Base-by-base conservation (phyloP, 2,329 filamentous ascomycete genomes). In the Aspergillus carbonarius region DNA sequence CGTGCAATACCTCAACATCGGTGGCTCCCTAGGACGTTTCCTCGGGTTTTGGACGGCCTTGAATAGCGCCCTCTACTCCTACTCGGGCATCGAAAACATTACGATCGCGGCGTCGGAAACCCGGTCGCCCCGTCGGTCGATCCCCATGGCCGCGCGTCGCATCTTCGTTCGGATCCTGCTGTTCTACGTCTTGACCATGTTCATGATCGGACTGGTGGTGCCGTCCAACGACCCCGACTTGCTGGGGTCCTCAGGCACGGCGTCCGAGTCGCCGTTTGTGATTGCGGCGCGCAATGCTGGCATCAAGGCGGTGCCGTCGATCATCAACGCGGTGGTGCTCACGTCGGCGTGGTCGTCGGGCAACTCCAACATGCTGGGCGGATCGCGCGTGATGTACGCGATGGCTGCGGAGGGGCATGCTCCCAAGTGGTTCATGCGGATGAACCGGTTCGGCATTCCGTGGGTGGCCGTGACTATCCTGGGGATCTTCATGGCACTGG, bases 171-270 rank as follows among this genome's bases (percentile, higher is more conserved):
- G 82, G 63, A 78, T 84, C 34, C 67, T 81, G 3, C 75, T 83
- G 60, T 85, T 86, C 68, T 88, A 88, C 66, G 76, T 84, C 27
- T 57, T 84, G n/a, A 79, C 79, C 6, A 79, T 83, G 1, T 76
- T 88, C 17, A 76, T 83, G n/a, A 83, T 87, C 27, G 84, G 85
- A 0, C 49, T 70, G 20, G 61, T 79, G 12, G 67, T 79, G 53
- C 81, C 81, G 0, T 81, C 76, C 25, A 72, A 82, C 56, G 78
- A 83, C 57, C 65, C 69, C 1, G 70, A 72, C 2, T 75, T 85
- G 6, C 79, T 79, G 2, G 72, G 72, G 4, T 74, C 79, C n/a
- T 66, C 73, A 2, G 71, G 69, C 0, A 73, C 71, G 0, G 74
- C 70, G 4, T 78, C 77, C 4, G 74, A 76, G 3, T 83, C 80